Evolutionary conservation across 345 rosid genomes (phyloP).

Genomic region (Pseudoturritis turrita): DNA sequence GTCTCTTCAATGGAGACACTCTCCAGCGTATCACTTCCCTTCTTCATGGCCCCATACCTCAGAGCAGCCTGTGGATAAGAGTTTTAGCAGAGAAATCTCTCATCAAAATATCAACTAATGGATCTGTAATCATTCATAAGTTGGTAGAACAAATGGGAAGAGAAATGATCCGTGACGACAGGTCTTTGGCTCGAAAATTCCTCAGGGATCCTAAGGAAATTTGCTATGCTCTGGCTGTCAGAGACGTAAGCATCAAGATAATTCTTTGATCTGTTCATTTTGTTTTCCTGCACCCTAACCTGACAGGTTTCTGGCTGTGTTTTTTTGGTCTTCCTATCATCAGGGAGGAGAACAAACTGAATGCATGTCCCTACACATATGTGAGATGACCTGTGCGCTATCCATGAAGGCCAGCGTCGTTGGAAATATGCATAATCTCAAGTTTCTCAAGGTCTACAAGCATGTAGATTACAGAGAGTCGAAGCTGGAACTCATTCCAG

Average conservation of each 20-base stretch:
- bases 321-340: not conserved
- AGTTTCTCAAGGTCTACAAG: constrained; percentile 14
- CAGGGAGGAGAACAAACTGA: constrained; percentile 17
- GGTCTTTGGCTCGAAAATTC: not conserved
- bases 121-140: not conserved
- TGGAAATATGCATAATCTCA: constrained; percentile 4
- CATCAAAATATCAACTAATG: not conserved
- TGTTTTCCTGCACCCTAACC: not conserved
- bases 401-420: not conserved
- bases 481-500: not conserved
- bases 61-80: not conserved
- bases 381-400: not conserved
- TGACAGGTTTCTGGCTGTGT: not conserved
- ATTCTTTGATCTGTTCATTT: not conserved
- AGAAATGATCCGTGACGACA: not conserved
- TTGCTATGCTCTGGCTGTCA: not conserved
- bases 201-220: constrained; percentile 1
- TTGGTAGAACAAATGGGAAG: constrained; percentile 16
- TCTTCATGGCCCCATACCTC: not conserved
- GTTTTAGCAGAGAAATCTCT: constrained; percentile 15
- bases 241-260: not conserved
- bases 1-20: constrained; percentile 24
- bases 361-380: not conserved
- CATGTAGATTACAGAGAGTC: not conserved
- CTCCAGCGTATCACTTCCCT: not conserved